These are phyloP conservation scores for Houttuynia cordata DNA, from an alignment of 164 flowering plant genomes.

Conservation along the genomic window DNA sequence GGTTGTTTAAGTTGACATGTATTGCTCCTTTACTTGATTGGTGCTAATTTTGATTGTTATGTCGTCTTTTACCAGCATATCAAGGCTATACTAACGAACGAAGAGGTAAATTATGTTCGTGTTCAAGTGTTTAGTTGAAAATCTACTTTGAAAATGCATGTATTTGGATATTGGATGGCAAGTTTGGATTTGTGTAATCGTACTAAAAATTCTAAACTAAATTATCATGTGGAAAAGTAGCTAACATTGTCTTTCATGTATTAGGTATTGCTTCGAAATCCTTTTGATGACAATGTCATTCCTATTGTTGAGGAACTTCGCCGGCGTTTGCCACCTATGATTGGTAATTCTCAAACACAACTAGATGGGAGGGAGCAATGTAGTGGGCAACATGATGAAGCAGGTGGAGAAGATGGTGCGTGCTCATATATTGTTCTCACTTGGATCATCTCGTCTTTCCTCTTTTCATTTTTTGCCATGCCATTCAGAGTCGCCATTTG, in stretches of 20 bases:
- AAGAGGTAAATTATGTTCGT: conserved; percentile 42
- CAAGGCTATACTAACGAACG: conserved; percentile 88
- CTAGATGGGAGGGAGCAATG: conserved; percentile 39
- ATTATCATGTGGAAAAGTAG: background rate
- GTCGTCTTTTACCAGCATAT: conserved; percentile 54
- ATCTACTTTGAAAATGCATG: background rate
- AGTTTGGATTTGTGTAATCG: background rate
- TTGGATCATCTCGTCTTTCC: background rate
- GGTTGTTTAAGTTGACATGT: background rate
- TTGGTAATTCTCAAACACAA: conserved; percentile 20
- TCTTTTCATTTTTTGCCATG: background rate
- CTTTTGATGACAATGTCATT: conserved; percentile 69
- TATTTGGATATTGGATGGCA: background rate
- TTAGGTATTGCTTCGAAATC: conserved; percentile 86
- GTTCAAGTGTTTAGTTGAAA: background rate
- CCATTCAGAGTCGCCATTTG: conserved; percentile 84
- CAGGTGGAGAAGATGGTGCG: conserved; percentile 68
- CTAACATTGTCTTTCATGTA: background rate
- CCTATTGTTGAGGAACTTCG: conserved; percentile 87
- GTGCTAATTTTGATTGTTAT: background rate
- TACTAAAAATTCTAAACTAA: too few species aligned
- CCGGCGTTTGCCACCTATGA: conserved; percentile 49
- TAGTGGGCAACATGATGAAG: conserved; percentile 43
- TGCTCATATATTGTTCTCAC: background rate
- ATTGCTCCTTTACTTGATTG: background rate